Base-by-base conservation (phyloP, 768 basidiomycete genomes). In the Collybiopsis confluens region DNA sequence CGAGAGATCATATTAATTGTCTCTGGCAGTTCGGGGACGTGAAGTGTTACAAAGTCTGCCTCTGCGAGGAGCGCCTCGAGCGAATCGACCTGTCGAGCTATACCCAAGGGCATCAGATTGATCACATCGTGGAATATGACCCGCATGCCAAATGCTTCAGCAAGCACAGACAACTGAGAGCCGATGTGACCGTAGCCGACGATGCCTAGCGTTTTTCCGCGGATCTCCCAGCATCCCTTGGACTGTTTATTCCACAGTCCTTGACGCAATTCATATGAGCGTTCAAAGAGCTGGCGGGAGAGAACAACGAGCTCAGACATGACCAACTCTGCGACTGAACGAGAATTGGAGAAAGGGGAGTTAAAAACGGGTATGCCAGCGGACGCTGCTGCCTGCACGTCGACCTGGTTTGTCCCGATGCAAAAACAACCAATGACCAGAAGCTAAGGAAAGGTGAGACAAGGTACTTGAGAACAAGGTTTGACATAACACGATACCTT, bases 201-300 rank as follows among this genome's bases (percentile, higher is more conserved):
- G 59, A 99, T 98, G 53, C 97, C 97, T 43, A 99, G 80, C 0
- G 93, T 98, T 78, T 99, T 99, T 60, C 97, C 96, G 41, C 97
- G 85, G 59, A 98, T 73, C 69, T 99, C 97, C 93, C 94, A 99
- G 73, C 97, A 99, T 58, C 86, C 85, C 66, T 97, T 98, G 60
- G 93, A 96, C 64, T 98, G 89, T 73, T 99, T 99, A 79, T 99
- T 98, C 97, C 97, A 99, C 64, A 89, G 70, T 43, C 97, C 97
- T 30, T 83, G 77, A 52, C 83, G 85, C 74, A 99, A 80, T 74
- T 99, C 97, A 61, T 77, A 82, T 21, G 87, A 74, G 53, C 97
- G 88, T 70, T 99, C 90, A 62, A 85, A 85, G 61, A 96, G 82
- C 66, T 99, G 97, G 23, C 97, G 88, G 3, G 96, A 96, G 58